Base-by-base conservation (phyloP, 352 stramenopile genomes). In the Plasmopara muralis region DNA sequence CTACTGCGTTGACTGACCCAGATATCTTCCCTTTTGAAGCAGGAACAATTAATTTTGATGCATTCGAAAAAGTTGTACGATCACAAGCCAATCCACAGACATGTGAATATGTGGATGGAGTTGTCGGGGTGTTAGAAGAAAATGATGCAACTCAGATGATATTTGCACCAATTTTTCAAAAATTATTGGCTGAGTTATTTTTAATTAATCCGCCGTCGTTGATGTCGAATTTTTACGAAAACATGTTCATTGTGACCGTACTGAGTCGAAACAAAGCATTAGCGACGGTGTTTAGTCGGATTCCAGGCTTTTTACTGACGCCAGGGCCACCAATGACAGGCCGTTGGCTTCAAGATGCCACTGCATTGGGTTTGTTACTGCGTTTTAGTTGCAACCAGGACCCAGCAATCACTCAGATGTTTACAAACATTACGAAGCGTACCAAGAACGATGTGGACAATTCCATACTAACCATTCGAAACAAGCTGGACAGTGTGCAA, bases 11-110 rank as follows among this genome's bases (percentile, higher is more conserved):
- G 3, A 85, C 78, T 0, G 84, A 95, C 50, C 84, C 84, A 1
- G 84, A 95, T 15, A 89, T 95, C 54, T 93, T 95, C 47, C 82
- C 84, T 9, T 86, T 87, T 49, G 68, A 82, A 61, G 56, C 60
- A 18, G 72, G 71, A 8, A 76, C 74, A 18, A 74, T 89, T 38
- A 89, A 89, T 54, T 25, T 49, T 14, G 77, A 89, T 42, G 77
- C 80, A 16, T 49, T 93, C 12, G 80, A 89, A 34, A 87, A 86
- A 54, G 64, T 85, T 35, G 70, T 91, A 41, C 66, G 84, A 31
- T 41, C 62, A 0, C 77, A 89, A 31, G 57, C 57, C 8, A 79
- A 84, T 42, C 49, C 73, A 20, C 66, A 73, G 20, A 86, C 80
- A 7, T 61, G 65, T 15, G 74, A 78, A 53, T 89, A 78, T 53